Conservation (phyloP, 352 stramenopile genomes). For the Blastocystis sp. region DNA sequence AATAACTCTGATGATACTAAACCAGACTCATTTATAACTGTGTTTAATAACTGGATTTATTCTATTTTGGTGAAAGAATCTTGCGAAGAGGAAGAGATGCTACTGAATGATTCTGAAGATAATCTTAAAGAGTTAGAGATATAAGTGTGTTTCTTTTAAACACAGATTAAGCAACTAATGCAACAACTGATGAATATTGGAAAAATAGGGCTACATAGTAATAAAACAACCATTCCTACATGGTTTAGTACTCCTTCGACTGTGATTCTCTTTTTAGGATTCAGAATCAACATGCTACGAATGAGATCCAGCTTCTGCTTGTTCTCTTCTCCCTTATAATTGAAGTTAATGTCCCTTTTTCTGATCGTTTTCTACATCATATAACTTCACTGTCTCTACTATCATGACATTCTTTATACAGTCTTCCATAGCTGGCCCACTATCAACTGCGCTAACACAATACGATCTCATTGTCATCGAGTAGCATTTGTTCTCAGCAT, state of each 20-base stretch:
- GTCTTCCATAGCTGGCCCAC: not conserved
- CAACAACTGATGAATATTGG: not conserved
- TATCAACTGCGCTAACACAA: conserved; percentile 2
- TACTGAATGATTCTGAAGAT: not conserved
- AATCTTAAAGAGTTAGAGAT: not conserved
- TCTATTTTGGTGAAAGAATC: not conserved
- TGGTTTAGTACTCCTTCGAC: not conserved
- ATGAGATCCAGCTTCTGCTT: conserved; percentile 22
- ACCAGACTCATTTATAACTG: not conserved
- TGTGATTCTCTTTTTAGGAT: conserved; percentile 31
- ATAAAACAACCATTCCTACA: not conserved
- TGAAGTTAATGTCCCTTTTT: not conserved
- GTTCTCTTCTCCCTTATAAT: not conserved
- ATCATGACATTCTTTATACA: conserved; percentile 8
- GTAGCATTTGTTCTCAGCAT: conserved; percentile 24
- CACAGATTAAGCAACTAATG: not conserved
- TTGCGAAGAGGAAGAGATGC: not conserved
- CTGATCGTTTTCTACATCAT: not conserved
- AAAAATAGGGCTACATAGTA: conserved; percentile 9
- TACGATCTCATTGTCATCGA: conserved; percentile 35
- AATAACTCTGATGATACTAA: not conserved
- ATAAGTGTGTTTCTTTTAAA: not conserved
- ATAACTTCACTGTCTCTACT: not conserved
- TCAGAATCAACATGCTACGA: conserved; percentile 11
- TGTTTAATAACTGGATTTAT: not conserved